Conservation (phyloP, 768 basidiomycete genomes). For the Suillus decipiens region DNA sequence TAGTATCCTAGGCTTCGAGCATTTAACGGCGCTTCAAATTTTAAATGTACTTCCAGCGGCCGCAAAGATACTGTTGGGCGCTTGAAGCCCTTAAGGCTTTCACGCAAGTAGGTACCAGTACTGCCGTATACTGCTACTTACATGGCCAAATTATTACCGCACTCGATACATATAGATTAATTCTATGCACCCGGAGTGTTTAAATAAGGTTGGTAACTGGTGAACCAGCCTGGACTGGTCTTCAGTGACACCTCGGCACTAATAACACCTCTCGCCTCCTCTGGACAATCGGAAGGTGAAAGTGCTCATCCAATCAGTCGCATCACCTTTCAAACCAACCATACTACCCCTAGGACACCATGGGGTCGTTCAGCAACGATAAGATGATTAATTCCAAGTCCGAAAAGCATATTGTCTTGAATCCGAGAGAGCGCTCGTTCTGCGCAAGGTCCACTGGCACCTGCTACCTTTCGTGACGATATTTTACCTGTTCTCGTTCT, state of each 20-base stretch:
- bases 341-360: too few species aligned
- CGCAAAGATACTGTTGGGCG: too few species aligned
- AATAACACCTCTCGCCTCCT: neutral
- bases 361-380: neutral
- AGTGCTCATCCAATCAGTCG: neutral
- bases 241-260: neutral
- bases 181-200: neutral
- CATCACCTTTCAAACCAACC: neutral
- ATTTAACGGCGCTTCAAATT: too few species aligned
- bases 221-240: neutral
- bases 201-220: neutral
- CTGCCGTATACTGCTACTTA: too few species aligned
- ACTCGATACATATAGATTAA: neutral
- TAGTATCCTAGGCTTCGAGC: too few species aligned
- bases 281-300: neutral
- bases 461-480: conserved; percentile 45
- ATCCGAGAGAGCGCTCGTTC: conserved; percentile 24
- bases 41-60: too few species aligned
- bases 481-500: conserved; percentile 47
- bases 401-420: conserved; percentile 4
- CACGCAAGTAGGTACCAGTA: neutral
- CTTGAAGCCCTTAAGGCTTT: too few species aligned
- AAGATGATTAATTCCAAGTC: neutral
- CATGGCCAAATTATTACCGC: neutral
- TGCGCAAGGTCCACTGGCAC: conserved; percentile 47